Conservation (phyloP, 2,329 filamentous ascomycete genomes). For the Leptographium radiaticola region DNA sequence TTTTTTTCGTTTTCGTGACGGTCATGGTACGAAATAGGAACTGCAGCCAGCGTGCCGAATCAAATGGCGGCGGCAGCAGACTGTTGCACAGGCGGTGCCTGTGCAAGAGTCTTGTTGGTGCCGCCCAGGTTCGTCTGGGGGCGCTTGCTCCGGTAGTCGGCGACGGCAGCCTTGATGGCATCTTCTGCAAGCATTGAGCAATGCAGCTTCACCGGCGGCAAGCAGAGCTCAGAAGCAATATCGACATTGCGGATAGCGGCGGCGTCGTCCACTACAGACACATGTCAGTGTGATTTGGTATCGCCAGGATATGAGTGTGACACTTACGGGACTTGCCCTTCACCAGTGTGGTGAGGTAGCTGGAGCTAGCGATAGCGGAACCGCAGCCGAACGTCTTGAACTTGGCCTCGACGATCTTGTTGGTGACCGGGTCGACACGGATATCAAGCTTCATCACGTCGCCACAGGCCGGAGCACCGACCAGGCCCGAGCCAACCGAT, state of each 20-base stretch:
- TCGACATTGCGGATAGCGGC: slow-evolving; percentile 90
- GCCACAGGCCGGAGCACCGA: slow-evolving; percentile 80
- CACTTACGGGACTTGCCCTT: slow-evolving; percentile 63
- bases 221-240: slow-evolving; percentile 89
- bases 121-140: slow-evolving; percentile 72
- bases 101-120: slow-evolving; percentile 27
- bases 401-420: slow-evolving; percentile 86
- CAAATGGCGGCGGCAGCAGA: slow-evolving; percentile 6
- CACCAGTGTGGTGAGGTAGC: slow-evolving; percentile 78
- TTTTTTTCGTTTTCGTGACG: not conserved
- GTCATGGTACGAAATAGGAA: not conserved
- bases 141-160: slow-evolving; percentile 86
- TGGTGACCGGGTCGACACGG: slow-evolving; percentile 74
- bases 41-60: not conserved
- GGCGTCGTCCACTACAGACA: slow-evolving; percentile 63
- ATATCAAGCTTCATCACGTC: slow-evolving; percentile 94
- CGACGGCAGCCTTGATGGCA: slow-evolving; percentile 84
- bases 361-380: slow-evolving; percentile 85
- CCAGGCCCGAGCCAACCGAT: slow-evolving; percentile 83
- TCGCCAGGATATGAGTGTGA: not conserved
- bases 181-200: slow-evolving; percentile 90
- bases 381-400: slow-evolving; percentile 98
- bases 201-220: slow-evolving; percentile 80
- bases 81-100: slow-evolving; percentile 4
- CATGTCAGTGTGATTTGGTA: not conserved